These are phyloP conservation scores for Suillus americanus DNA, from an alignment of 768 basidiomycete species.

Conservation along the genomic window DNA sequence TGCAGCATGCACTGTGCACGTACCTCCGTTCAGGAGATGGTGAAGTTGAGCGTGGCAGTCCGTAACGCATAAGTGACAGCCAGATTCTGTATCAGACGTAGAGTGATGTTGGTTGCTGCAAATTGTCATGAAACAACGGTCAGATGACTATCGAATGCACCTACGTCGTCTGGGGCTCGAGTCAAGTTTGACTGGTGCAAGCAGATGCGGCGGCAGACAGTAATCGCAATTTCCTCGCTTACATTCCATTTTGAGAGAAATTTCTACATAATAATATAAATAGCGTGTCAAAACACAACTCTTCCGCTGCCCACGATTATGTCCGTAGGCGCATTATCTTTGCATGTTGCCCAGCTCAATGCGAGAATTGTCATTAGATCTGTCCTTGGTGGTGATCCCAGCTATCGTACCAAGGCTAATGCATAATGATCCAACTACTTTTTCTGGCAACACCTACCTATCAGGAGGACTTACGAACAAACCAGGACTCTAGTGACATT, in stretches of 20 bases:
- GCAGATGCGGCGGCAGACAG: not conserved
- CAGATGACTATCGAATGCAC: not conserved
- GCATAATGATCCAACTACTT: no score
- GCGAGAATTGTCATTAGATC: not conserved
- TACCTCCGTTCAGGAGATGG: constrained; percentile 48
- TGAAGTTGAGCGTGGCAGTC: constrained; percentile 51
- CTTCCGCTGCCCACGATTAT: not conserved
- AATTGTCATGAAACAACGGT: not conserved
- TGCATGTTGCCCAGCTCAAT: not conserved
- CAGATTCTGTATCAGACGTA: not conserved
- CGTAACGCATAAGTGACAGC: constrained; percentile 46
- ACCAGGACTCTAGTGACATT: not conserved
- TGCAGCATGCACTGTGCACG: constrained; percentile 11
- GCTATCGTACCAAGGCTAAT: no score
- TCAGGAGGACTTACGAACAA: not conserved
- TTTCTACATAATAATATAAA: not conserved
- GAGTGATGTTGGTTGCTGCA: not conserved
- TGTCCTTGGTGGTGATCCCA: no score
- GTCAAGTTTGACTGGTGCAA: not conserved
- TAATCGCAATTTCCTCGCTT: not conserved
- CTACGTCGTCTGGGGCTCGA: not conserved
- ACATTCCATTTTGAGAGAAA: not conserved
- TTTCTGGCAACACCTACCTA: not conserved
- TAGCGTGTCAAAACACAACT: not conserved
- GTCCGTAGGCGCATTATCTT: not conserved